Percentiles rank a stretch among this genome's conserved stretches.
phyloP scores from a whole-genome alignment of 75 land plant genomes.

The Selaginella moellendorffii region DNA sequence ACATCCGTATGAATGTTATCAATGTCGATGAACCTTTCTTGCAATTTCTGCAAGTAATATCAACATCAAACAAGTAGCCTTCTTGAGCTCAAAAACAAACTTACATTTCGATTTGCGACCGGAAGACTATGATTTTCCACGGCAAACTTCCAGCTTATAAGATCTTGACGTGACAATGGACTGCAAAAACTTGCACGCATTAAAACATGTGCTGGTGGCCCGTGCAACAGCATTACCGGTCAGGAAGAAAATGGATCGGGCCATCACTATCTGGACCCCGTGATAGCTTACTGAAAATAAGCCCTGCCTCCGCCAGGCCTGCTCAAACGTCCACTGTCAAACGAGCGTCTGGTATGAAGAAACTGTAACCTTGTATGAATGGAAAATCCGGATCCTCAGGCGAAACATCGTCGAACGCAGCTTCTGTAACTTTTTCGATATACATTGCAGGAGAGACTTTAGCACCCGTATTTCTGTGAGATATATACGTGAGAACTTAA shows the following conservation, averaged over 20 bases:
- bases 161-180: slow-evolving; percentile 85
- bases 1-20: slow-evolving; percentile 30
- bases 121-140: slow-evolving; percentile 39
- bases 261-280: not conserved
- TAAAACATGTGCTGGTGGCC: no score
- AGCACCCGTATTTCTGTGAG: slow-evolving; percentile 44
- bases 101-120: slow-evolving; percentile 30
- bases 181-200: no score
- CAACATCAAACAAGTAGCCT: not conserved
- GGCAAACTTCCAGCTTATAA: slow-evolving; percentile 90
- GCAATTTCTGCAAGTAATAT: slow-evolving; percentile 9
- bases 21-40: slow-evolving; percentile 38
- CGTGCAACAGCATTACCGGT: slow-evolving; percentile 60
- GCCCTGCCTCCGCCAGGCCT: slow-evolving; percentile 99
- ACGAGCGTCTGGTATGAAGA: not conserved
- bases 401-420: slow-evolving; percentile 92
- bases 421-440: slow-evolving; percentile 72
- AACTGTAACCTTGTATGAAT: slow-evolving; percentile 68
- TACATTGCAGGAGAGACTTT: slow-evolving; percentile 99
- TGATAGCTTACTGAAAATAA: slow-evolving; percentile 89
- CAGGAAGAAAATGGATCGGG: slow-evolving; percentile 53
- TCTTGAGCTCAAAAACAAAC: not conserved
- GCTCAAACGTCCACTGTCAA: not conserved
- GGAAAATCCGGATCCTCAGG: slow-evolving; percentile 96
- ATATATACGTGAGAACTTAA: not conserved